These are phyloP conservation scores for Priceomyces carsonii DNA, from an alignment of 805 yeast genomes.

Conservation along the genomic window DNA sequence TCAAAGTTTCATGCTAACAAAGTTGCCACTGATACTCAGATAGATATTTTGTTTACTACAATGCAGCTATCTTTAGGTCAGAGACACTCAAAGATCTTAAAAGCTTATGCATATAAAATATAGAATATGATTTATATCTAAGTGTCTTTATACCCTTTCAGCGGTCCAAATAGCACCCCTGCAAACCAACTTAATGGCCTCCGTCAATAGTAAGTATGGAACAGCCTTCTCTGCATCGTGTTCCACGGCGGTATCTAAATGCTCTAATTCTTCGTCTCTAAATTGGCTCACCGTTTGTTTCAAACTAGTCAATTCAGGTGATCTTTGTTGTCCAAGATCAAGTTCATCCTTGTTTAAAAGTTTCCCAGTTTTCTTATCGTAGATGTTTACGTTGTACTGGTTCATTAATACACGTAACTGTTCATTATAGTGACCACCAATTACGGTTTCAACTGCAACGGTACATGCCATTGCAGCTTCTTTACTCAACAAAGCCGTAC, in stretches of 20 bases:
- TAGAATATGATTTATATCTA: background rate
- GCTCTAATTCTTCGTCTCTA: conserved; percentile 94
- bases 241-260: conserved; percentile 88
- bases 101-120: conserved; percentile 1
- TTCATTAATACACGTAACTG: conserved; percentile 78
- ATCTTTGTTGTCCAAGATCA: conserved; percentile 27
- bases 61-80: too few relatives aligned
- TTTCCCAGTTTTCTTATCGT: conserved; percentile 36
- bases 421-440: conserved; percentile 92
- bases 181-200: conserved; percentile 80
- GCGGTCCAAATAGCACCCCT: conserved; percentile 90
- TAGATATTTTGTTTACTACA: too few relatives aligned
- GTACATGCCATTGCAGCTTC: conserved; percentile 99
- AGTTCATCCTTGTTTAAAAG: conserved; percentile 21
- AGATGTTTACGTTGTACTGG: conserved; percentile 53
- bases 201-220: conserved; percentile 88
- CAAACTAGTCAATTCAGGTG: conserved; percentile 59
- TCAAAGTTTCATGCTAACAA: too few relatives aligned
- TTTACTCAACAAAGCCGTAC: conserved; percentile 82
- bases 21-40: too few relatives aligned
- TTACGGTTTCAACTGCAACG: conserved; percentile 97
- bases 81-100: too few relatives aligned
- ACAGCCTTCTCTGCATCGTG: conserved; percentile 91
- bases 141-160: conserved; percentile 59
- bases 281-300: conserved; percentile 68